Base-by-base conservation (phyloP, 2,329 filamentous ascomycete genomes). In the Calonectria henricotiae region DNA sequence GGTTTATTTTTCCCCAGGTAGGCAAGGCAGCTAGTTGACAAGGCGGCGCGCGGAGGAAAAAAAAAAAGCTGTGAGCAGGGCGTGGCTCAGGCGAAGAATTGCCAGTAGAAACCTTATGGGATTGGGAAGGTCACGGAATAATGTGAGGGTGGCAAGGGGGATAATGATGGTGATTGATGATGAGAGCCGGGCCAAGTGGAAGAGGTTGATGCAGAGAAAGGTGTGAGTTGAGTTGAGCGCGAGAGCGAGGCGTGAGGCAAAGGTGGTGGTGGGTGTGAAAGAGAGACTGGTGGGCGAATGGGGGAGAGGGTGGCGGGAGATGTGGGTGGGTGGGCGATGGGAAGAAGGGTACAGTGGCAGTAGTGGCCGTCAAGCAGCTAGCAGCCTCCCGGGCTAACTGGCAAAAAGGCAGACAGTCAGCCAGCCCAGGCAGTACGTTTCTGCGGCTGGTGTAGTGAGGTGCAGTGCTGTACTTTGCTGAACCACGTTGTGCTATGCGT, bases 81-180 rank as follows among this genome's bases (percentile, higher is more conserved):
- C 62, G 76, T 77, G 71, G 75, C 74, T 76, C 68, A 73, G 70
- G 68, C 71, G 73, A 54, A 65, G 66, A 76, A 77, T 76, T 77
- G 75, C 73, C 67, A 69, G 69, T 77, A 69, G 68, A 73, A 61
- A 69, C 60, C 64, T 62, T 68, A 67, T 49, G 68, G 67, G 63
- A 71, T 62, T 65, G 32, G 68, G 69, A 62, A 65, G 67, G 55
- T 41, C 60, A 65, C 46, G 44, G 68, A 73, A 73, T 54, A 69
- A 71, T 71, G 67, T 55, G 65, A 55, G 65, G 64, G 58, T 37
- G 62, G 60, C 51, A 32, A 23, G 62, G 54, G 64, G 41, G 66
- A 43, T 44, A 49, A 60, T 62, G 58, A 68, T 66, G 62, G 47
- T 66, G 69, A 68, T 68, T 66, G 69, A 68, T 68, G 65, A 68